Conservation (phyloP, 345 rosid genomes). For the Ailanthus altissimus region DNA sequence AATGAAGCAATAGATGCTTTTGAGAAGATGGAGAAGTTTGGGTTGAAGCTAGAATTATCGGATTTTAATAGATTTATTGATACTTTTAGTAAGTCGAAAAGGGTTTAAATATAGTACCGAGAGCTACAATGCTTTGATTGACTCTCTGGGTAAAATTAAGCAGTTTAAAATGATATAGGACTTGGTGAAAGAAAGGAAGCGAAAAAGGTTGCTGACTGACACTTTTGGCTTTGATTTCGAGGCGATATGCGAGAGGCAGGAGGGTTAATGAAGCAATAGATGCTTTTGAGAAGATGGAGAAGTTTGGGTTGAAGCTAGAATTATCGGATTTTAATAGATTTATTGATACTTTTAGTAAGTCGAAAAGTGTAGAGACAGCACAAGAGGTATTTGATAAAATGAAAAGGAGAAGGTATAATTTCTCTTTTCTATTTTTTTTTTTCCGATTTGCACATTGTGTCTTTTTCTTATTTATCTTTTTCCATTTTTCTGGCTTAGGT, state of each 20-base stretch:
- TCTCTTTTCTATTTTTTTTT: too few relatives aligned
- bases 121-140: constrained; percentile 77
- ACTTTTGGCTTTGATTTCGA: constrained; percentile 70
- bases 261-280: too few relatives aligned
- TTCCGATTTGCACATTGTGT: neutral
- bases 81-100: too few relatives aligned
- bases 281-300: too few relatives aligned
- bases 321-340: constrained; percentile 69
- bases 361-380: constrained; percentile 66
- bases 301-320: too few relatives aligned
- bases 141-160: constrained; percentile 79
- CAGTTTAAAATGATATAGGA: constrained; percentile 70
- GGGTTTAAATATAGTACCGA: too few relatives aligned
- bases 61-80: too few relatives aligned
- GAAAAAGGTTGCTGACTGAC: constrained; percentile 65
- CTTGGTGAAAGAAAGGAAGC: constrained; percentile 68
- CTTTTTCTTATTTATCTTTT: neutral
- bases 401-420: constrained; percentile 63
- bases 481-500: too few relatives aligned
- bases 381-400: constrained; percentile 86
- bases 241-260: constrained; percentile 75
- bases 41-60: too few relatives aligned
- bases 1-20: too few relatives aligned
- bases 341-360: constrained; percentile 65
- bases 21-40: too few relatives aligned